Evolutionary conservation across 2,329 filamentous ascomycete species (phyloP).

Genomic region (Pyricularia sp.): DNA sequence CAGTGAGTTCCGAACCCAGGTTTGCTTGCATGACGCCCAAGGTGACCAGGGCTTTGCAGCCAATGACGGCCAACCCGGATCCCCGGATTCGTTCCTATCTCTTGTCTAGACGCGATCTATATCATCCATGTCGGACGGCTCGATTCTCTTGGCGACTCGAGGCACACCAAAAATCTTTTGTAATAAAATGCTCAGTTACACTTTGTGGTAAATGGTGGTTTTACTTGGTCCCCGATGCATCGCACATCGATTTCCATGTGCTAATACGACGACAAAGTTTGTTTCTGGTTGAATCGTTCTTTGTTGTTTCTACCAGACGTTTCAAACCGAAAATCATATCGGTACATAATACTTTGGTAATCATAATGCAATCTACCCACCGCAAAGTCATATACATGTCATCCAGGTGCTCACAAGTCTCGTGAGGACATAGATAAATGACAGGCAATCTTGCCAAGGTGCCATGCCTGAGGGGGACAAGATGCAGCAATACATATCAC

Average conservation of each 20-base stretch:
- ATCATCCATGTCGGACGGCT: neutral
- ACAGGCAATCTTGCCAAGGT: neutral
- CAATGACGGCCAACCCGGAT: neutral
- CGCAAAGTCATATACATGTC: too few relatives aligned
- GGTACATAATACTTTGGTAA: too few relatives aligned
- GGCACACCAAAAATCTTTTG: neutral
- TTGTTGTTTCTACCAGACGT: neutral
- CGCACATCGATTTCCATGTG: neutral
- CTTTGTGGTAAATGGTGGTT: neutral
- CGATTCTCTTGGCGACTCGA: neutral
- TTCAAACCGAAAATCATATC: too few relatives aligned
- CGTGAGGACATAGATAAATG: too few relatives aligned
- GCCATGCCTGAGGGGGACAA: neutral
- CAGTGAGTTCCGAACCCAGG: neutral
- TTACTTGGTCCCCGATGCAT: neutral
- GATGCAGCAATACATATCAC: neutral
- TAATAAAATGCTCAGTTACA: neutral
- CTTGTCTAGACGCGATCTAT: neutral
- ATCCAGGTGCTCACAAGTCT: too few relatives aligned
- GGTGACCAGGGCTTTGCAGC: neutral
- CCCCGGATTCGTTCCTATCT: neutral
- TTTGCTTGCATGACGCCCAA: neutral
- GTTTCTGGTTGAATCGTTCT: neutral
- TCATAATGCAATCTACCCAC: too few relatives aligned
- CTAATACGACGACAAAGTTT: neutral